phyloP scores from a whole-genome alignment of 1,139 yeast genomes.

The Meyerozyma smithsonii region DNA sequence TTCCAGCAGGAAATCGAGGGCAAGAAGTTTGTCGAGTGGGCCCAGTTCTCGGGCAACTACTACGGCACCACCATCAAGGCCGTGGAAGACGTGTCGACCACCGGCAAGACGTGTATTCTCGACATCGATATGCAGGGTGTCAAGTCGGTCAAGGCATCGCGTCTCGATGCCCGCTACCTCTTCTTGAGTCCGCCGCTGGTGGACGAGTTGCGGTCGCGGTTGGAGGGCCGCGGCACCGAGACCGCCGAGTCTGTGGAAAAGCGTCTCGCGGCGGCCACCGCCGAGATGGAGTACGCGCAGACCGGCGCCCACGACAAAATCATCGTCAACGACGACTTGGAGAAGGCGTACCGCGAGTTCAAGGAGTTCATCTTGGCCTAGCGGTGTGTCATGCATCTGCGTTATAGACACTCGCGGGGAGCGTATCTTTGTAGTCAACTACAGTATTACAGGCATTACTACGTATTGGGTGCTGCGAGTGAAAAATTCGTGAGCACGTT shows the following conservation, averaged over 20 bases:
- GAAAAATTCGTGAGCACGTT: too few species aligned
- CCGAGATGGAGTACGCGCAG: constrained; percentile 83
- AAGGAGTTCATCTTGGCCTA: constrained; percentile 61
- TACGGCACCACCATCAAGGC: constrained; percentile 90
- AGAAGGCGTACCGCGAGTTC: constrained; percentile 77
- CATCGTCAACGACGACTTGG: constrained; percentile 88
- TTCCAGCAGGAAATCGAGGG: constrained; percentile 72
- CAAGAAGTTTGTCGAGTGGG: constrained; percentile 90
- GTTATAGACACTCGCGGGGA: not conserved
- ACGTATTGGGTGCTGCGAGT: too few species aligned
- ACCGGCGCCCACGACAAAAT: constrained; percentile 85
- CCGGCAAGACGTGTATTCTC: constrained; percentile 74
- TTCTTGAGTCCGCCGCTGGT: constrained; percentile 92
- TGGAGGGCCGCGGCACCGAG: constrained; percentile 91
- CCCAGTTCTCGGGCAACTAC: constrained; percentile 94
- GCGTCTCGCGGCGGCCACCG: constrained; percentile 80
- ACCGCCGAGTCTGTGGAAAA: constrained; percentile 76
- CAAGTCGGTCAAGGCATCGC: constrained; percentile 77
- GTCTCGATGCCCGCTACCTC: constrained; percentile 76
- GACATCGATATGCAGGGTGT: constrained; percentile 99
- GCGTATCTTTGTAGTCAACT: too few species aligned
- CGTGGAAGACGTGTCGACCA: constrained; percentile 67
- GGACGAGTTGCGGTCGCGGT: constrained; percentile 67
- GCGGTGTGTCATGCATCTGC: not conserved
- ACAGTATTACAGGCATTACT: too few species aligned